A percentile compares a stretch with the other conserved stretches of the same genome.
These are phyloP conservation scores for Coffea canephora DNA, from an alignment of 257 asterid species.

Conservation along the genomic window DNA sequence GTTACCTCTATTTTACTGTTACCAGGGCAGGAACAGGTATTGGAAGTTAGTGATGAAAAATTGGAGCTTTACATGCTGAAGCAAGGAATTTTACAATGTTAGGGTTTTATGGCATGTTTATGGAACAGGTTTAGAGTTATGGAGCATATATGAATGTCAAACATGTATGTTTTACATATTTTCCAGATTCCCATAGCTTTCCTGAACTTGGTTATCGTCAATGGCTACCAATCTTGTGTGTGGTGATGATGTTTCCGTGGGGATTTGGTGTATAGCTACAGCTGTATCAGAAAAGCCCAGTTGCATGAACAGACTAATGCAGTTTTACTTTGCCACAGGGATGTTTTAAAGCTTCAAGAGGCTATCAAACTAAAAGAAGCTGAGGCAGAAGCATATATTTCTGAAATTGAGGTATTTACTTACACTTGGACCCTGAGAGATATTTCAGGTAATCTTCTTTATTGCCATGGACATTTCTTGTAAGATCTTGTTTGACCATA, in stretches of 20 bases:
- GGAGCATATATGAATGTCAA: not conserved
- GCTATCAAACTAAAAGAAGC: slow-evolving; percentile 82
- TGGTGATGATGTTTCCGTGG: not conserved
- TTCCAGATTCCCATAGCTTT: not conserved
- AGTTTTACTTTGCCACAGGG: slow-evolving; percentile 48
- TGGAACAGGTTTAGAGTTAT: not conserved
- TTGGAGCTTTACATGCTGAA: not conserved
- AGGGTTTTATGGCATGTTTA: not conserved
- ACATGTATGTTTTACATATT: not conserved
- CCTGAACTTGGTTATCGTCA: not conserved
- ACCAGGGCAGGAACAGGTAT: not conserved
- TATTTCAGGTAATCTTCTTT: not conserved
- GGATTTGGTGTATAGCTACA: not conserved
- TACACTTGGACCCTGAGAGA: slow-evolving; percentile 8
- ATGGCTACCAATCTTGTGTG: too few species aligned
- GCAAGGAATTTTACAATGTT: not conserved
- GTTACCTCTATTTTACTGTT: not conserved
- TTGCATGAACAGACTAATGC: not conserved
- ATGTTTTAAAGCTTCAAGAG: slow-evolving; percentile 85
- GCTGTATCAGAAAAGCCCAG: not conserved
- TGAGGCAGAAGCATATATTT: slow-evolving; percentile 79
- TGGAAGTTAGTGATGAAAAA: not conserved
- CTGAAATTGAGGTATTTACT: slow-evolving; percentile 81
- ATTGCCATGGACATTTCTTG: not conserved
- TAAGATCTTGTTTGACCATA: not conserved